A percentile compares a stretch with the other conserved stretches of the same genome.
Evolutionary conservation across 2,329 filamentous ascomycete genomes (phyloP).

Genomic region (Thielaviopsis ethacetica): DNA sequence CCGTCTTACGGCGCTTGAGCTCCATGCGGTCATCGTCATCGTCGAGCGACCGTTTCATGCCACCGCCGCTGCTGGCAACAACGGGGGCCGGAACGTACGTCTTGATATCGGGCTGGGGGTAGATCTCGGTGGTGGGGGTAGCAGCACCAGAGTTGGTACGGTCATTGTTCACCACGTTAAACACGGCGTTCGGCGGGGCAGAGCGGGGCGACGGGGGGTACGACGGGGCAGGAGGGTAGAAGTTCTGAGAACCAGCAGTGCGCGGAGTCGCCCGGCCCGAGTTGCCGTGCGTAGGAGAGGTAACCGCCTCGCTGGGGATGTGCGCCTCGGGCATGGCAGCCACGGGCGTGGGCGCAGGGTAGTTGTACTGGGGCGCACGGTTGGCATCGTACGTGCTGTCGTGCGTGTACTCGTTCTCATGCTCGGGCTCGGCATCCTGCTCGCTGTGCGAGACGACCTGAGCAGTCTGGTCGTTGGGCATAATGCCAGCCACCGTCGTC

Average conservation of each 20-base stretch:
- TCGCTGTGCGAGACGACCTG: slow-evolving; percentile 37
- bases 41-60: slow-evolving; percentile 31
- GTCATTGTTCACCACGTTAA: slow-evolving; percentile 78
- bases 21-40: slow-evolving; percentile 45
- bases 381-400: slow-evolving; percentile 60
- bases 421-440: slow-evolving; percentile 56
- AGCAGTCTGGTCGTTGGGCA: slow-evolving; percentile 31
- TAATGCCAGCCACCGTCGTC: slow-evolving; percentile 49
- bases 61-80: slow-evolving; percentile 44
- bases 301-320: slow-evolving; percentile 66
- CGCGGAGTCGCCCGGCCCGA: slow-evolving; percentile 77
- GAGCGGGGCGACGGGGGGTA: slow-evolving; percentile 69
- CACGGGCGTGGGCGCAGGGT: slow-evolving; percentile 51
- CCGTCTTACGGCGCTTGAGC: slow-evolving; percentile 64
- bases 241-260: slow-evolving; percentile 53
- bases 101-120: slow-evolving; percentile 47
- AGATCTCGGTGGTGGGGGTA: slow-evolving; percentile 49
- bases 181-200: slow-evolving; percentile 58
- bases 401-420: slow-evolving; percentile 75
- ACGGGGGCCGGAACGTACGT: slow-evolving; percentile 48
- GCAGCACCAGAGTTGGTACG: slow-evolving; percentile 48
- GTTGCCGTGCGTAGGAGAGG: slow-evolving; percentile 42
- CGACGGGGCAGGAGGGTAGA: slow-evolving; percentile 49
- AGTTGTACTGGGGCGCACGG: slow-evolving; percentile 56
- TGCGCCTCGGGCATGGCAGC: slow-evolving; percentile 60